Base-by-base conservation (phyloP, 208 protist species). In the Leishmania lainsoni region DNA sequence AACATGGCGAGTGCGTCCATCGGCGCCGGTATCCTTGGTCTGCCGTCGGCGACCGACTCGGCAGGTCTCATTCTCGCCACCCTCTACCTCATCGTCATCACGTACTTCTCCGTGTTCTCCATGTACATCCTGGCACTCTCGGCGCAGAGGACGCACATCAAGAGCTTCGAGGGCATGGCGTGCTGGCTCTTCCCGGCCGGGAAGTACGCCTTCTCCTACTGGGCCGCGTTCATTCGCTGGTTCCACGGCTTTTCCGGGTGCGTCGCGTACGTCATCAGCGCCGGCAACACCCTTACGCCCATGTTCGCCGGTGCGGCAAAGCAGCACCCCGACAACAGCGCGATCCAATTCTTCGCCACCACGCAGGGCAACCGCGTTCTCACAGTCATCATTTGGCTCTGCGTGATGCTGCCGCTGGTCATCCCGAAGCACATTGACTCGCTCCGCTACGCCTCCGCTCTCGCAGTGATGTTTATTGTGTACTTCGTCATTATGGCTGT, bases 401-500 rank as follows among this genome's bases (percentile, higher is more conserved):
- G 75, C 65, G 49, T 81, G 42, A 94, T 95, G 92, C 72, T 95
- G 35, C 88, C 92, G 32, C 73, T 94, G 69, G 83, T 86, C 29
- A 79, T 93, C 35, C 90, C 89, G 32, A 92, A 92, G 78, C 79
- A 89, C 56, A 82, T 95, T 78, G 88, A 95, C 84, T 91, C 90
- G 12, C 89, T 95, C 17, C 88, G 90, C 39, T 90, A 92, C 79
- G 77, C 89, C 42, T 93, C 90, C 20, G 68, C 84, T 9, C 35
- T 93, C 73, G 92, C 86, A 8, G 80, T 94, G 45, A 35, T 76
- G 8, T 89, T 91, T 35, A 93, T 94, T 66, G 75, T 91, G 59
- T 89, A 86, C 78, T 86, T 89, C 35, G 75, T 80, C 63, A 78
- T 95, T 51, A 76, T 92, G 48, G 86, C 91, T 48, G 78, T 84